Conservation (phyloP, 1,139 yeast species). For the Nakaseomyces glabratus region DNA sequence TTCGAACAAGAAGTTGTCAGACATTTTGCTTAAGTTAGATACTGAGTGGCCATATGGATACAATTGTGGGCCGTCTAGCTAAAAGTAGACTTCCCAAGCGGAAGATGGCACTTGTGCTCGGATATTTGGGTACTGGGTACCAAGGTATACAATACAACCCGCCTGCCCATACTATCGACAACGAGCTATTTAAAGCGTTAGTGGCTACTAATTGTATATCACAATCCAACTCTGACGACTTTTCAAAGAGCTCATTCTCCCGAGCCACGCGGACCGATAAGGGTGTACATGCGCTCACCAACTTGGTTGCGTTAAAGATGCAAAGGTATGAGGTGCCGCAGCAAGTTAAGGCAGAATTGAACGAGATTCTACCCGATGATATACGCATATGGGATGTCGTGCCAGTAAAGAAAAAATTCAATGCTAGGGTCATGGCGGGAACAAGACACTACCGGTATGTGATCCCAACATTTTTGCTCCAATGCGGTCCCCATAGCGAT, state of each 20-base stretch:
- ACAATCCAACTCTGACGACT: slow-evolving; percentile 77
- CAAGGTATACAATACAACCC: slow-evolving; percentile 97
- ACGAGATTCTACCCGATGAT: slow-evolving; percentile 60
- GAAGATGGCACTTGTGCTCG: slow-evolving; percentile 83
- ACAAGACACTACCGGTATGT: slow-evolving; percentile 7
- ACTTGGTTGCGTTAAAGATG: slow-evolving; percentile 41
- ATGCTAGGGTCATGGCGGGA: slow-evolving; percentile 3
- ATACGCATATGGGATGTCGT: slow-evolving; percentile 81
- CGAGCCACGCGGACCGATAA: slow-evolving; percentile 97
- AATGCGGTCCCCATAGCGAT: not conserved
- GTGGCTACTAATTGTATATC: slow-evolving; percentile 86
- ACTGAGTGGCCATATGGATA: too few species aligned
- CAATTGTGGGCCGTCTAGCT: too few species aligned
- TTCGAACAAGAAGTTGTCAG: too few species aligned
- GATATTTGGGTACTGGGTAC: slow-evolving; percentile 94
- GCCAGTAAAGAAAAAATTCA: slow-evolving; percentile 50
- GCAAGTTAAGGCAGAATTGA: slow-evolving; percentile 63
- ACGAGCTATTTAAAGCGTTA: slow-evolving; percentile 78
- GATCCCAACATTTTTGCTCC: slow-evolving; percentile 1
- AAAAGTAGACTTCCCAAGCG: slow-evolving; percentile 10
- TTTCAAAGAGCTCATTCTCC: slow-evolving; percentile 84
- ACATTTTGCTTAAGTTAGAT: too few species aligned
- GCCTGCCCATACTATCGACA: slow-evolving; percentile 85
- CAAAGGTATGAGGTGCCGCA: slow-evolving; percentile 44
- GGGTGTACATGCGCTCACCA: slow-evolving; percentile 99